Evolutionary conservation across 805 yeast genomes (phyloP).

Genomic region (Lipomyces anomalus): DNA sequence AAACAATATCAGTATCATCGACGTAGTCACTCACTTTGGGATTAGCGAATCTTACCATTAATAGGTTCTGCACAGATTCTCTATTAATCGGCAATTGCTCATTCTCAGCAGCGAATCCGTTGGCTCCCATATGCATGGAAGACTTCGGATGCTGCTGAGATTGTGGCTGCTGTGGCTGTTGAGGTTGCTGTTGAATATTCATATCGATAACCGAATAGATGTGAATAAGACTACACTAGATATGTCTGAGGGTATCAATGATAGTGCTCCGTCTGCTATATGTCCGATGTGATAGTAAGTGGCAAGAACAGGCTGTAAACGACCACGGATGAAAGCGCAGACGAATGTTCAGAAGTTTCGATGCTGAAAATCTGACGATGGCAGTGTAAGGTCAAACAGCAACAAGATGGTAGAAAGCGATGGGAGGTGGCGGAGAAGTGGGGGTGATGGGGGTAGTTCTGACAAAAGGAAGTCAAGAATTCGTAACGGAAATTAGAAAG

Average conservation of each 20-base stretch:
- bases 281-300: not conserved
- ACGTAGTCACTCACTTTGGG: not conserved
- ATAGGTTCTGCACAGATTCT: not conserved
- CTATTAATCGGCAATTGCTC: not conserved
- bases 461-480: not conserved
- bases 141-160: too few relatives aligned
- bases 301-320: not conserved
- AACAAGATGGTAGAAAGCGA: too few relatives aligned
- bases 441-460: not conserved
- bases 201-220: not conserved
- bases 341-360: not conserved
- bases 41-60: not conserved
- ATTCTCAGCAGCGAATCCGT: not conserved
- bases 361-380: not conserved
- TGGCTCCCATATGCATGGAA: too few relatives aligned
- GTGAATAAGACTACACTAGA: not conserved
- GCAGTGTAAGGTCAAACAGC: too few relatives aligned
- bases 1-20: not conserved
- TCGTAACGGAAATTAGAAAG: not conserved
- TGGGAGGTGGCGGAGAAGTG: too few relatives aligned
- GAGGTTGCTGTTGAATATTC: not conserved
- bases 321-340: not conserved
- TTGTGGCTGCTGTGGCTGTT: not conserved
- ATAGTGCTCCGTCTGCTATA: not conserved
- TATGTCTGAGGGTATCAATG: not conserved